phyloP scores from a whole-genome alignment of 768 basidiomycete species.

The Daedalea quercina region DNA sequence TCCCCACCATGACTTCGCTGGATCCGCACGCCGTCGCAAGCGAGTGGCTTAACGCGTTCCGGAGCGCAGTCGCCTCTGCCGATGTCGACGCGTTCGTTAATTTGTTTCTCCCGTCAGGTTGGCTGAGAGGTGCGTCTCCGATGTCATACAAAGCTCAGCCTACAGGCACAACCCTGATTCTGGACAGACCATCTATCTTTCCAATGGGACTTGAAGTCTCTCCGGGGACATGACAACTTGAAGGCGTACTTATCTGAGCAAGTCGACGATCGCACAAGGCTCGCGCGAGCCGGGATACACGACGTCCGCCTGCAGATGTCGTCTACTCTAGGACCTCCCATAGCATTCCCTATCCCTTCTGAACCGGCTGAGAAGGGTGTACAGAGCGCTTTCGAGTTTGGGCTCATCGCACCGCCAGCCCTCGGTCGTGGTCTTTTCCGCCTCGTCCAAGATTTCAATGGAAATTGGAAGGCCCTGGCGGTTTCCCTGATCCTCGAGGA shows the following conservation, averaged over 20 bases:
- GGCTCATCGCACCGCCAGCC: constrained; percentile 26
- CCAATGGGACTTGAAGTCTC: constrained; percentile 35
- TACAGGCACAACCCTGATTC: constrained; percentile 2
- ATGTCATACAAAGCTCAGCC: too few species aligned
- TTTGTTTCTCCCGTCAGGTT: constrained; percentile 14
- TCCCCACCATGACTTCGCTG: too few species aligned
- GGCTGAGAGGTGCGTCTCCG: constrained; percentile 12
- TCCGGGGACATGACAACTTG: constrained; percentile 29
- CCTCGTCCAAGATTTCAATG: constrained; percentile 18
- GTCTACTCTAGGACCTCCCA: constrained; percentile 7
- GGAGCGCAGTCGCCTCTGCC: constrained; percentile 2
- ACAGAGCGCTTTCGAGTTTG: constrained; percentile 25
- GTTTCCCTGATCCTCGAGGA: constrained; percentile 13
- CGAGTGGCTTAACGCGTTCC: constrained; percentile 11
- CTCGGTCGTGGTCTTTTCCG: constrained; percentile 29
- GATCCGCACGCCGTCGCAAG: constrained; percentile 7
- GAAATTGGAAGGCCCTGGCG: constrained; percentile 28
- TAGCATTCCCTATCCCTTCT: constrained; percentile 1
- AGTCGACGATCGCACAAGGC: constrained; percentile 12
- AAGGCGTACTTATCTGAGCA: constrained; percentile 22
- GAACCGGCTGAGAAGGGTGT: constrained; percentile 1
- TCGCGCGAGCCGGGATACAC: constrained; percentile 17
- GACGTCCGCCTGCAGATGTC: constrained; percentile 4
- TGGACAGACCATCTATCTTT: constrained; percentile 30
- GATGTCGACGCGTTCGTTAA: constrained; percentile 7